phyloP scores from a whole-genome alignment of 2,329 filamentous ascomycete genomes.

The Botrytis deweyae region DNA sequence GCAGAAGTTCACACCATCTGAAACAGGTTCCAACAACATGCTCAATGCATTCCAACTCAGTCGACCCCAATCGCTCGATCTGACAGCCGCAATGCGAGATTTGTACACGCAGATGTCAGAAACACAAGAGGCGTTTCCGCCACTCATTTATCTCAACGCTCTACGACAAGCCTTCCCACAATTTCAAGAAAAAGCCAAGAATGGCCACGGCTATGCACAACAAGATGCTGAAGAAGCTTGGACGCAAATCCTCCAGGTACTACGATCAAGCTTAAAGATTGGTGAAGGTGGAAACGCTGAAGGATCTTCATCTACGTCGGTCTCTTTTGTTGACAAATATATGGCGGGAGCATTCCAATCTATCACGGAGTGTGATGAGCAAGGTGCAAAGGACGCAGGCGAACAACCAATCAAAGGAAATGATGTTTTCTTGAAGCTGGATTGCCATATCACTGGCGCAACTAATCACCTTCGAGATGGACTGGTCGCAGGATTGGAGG shows the following conservation, averaged over 20 bases:
- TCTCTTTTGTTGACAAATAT: slow-evolving; percentile 86
- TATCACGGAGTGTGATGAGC: slow-evolving; percentile 79
- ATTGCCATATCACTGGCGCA: slow-evolving; percentile 86
- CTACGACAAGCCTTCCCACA: slow-evolving; percentile 82
- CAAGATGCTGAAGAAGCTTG: slow-evolving; percentile 98
- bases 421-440: slow-evolving; percentile 85
- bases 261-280: slow-evolving; percentile 74
- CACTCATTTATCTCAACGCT: slow-evolving; percentile 77
- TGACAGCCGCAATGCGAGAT: slow-evolving; percentile 74
- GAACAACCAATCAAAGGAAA: slow-evolving; percentile 67
- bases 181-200: slow-evolving; percentile 85
- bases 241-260: slow-evolving; percentile 87
- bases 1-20: slow-evolving; percentile 54
- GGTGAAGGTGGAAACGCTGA: slow-evolving; percentile 51
- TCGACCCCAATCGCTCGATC: slow-evolving; percentile 47
- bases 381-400: slow-evolving; percentile 68
- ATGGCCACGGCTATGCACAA: slow-evolving; percentile 85
- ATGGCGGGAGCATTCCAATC: slow-evolving; percentile 81
- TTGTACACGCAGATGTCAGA: slow-evolving; percentile 87
- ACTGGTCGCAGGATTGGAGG: slow-evolving; percentile 75
- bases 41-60: slow-evolving; percentile 51
- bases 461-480: slow-evolving; percentile 93
- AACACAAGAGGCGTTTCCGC: slow-evolving; percentile 84
- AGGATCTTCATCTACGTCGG: slow-evolving; percentile 49
- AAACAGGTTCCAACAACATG: slow-evolving; percentile 29